A percentile compares a stretch with the other conserved stretches of the same genome.
These are phyloP conservation scores for Beauveria scarabaeidicola DNA, from an alignment of 2,329 filamentous ascomycete species.

Conservation along the genomic window DNA sequence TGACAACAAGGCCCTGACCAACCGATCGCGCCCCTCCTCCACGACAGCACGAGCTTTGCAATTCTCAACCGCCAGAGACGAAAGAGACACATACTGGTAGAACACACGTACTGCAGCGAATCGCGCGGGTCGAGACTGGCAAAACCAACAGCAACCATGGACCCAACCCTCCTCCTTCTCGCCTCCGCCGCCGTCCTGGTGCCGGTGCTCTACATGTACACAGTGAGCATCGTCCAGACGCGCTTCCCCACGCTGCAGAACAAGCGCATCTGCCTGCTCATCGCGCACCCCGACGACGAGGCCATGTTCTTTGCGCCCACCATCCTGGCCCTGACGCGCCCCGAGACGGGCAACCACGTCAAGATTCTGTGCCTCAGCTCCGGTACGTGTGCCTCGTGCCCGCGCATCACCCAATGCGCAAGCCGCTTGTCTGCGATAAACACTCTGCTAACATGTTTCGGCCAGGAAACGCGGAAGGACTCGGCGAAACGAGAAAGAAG, in stretches of 20 bases:
- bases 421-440: not conserved
- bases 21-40: not conserved
- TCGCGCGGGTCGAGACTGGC: not conserved
- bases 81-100: not conserved
- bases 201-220: conserved; percentile 46
- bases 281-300: conserved; percentile 96
- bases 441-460: not conserved
- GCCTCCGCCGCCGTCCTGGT: conserved; percentile 30
- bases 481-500: conserved; percentile 72
- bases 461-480: conserved; percentile 71
- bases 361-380: conserved; percentile 91
- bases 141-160: not conserved
- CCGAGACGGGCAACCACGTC: conserved; percentile 76
- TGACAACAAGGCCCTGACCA: not conserved
- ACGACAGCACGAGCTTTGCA: not conserved
- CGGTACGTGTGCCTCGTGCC: conserved; percentile 36
- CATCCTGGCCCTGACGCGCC: conserved; percentile 72
- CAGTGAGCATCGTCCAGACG: conserved; percentile 35
- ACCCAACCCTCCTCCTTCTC: conserved; percentile 17
- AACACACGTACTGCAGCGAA: not conserved
- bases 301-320: conserved; percentile 98
- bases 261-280: conserved; percentile 85
- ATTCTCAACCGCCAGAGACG: not conserved
- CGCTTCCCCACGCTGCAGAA: conserved; percentile 61
- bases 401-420: too few species aligned